Base-by-base conservation (phyloP, 306 rosid genomes). In the Abrus precatorius region DNA sequence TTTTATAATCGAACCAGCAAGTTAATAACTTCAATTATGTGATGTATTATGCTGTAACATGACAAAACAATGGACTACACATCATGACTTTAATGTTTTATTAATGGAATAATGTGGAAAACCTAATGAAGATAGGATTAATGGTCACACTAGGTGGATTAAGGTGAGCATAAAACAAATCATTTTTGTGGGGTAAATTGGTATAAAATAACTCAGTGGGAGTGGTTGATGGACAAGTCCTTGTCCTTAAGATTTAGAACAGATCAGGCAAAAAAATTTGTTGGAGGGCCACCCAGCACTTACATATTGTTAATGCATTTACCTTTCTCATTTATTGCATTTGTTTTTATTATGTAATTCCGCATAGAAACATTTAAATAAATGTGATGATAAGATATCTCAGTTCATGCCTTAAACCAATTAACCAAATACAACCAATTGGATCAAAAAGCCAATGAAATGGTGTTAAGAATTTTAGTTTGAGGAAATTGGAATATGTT, bases 171-270 rank as follows among this genome's bases (percentile, higher is more conserved):
- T 50, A 69, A 80, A 68, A 43, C 68, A 64, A 71, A 6, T 20
- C 75, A 9, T 1, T 2, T 34, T 61, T 36, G 57, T 45, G 72
- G 83, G 78, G 74, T 69, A 30, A 30, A 69, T 43, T 32, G 28
- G 72, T 70, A 34, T 81, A 12, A 65, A 76, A 71, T 56, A 64
- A 80, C 30, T 72, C 2, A 70, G 75, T 85, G 79, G 83, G 74
- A 77, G 85, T 76, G 36, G 83, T 80, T 85, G 76, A 56, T 75
- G 54, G 57, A 75, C 40, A 57, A 50, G 75, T 68, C 79, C 30
- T 65, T 67, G 59, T 45, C 11, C 12, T 27, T 9, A 40, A 63
- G 65, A 80, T 64, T 80, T 55, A 5, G 1, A 59, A 67, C 8
- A 12, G 12, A 38, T 73, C 34, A 49, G 54, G 62, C 59, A 10